Evolutionary conservation across 2,329 filamentous ascomycete species (phyloP), one percentile per base, ranked within the genome.

Genomic region (Alternaria postmessia): DNA sequence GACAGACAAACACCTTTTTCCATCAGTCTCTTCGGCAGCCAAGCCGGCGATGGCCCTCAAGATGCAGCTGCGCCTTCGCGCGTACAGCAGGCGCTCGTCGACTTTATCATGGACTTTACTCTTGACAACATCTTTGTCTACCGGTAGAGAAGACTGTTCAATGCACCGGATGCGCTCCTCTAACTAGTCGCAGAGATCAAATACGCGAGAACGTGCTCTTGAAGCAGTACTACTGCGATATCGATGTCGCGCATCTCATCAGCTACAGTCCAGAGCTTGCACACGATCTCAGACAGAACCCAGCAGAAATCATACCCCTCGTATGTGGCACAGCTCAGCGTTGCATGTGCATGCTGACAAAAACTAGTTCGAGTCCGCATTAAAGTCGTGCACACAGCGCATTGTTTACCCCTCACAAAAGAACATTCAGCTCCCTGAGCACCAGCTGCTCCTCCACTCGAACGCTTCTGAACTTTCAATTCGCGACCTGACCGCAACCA

Each of bases 91-190:
- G 89, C 92, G 75, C 87, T 99, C 62, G 89, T 95, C 74, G 90
- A 93, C 62, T 99, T 99, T 78, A 90, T 99, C 66, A 88, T 98
- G 59, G 92, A 94, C 69, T 99, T 97, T 77, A 89, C 94, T 75
- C 87, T 98, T 42, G 94, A 97, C 80, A 97, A 96, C 80, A 87
- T 90, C 74, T 98, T 97, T 81, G 89, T 97, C 73, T 99, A 98
- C 86, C 88, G 93, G 93, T 62, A 66, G 24, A 24, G 46, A 32
- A 24, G 16, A 7, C 30, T 8, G 28, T 7, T 12, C n/a, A 11
- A 41, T 5, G 11, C 22, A 3, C 12, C 16, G 18, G 20, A 46
- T 57, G n/a, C 28, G 1, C 72, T 22, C 74, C 30, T n/a, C 77
- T 83, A 61, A 83, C 44, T 3, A 3, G 22, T 2, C 36, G 16